These are phyloP conservation scores for Aspergillus spinulosporus DNA, from an alignment of 2,329 filamentous ascomycete species.

Conservation along the genomic window DNA sequence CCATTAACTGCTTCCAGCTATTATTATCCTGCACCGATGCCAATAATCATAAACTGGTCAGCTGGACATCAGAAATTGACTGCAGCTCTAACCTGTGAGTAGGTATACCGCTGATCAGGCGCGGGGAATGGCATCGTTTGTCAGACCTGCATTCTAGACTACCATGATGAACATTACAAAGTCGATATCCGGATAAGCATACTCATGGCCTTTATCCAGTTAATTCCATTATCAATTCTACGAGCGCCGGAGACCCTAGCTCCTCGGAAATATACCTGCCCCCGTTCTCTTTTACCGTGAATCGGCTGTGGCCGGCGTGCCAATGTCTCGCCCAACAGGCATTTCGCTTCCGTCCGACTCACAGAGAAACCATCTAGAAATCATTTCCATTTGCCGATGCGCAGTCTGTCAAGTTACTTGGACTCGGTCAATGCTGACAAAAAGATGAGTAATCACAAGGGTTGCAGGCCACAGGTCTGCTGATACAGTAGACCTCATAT, in stretches of 20 bases:
- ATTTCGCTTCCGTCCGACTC: not conserved
- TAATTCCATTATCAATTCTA: constrained; percentile 13
- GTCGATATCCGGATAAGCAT: not conserved
- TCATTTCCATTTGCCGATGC: not conserved
- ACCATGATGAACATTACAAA: not conserved
- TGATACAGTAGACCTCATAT: no score
- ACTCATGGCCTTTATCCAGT: not conserved
- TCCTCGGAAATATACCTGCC: constrained; percentile 13
- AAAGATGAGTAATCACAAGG: constrained; percentile 2
- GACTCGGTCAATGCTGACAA: constrained; percentile 1
- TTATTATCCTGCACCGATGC: not conserved
- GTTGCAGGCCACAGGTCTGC: not conserved
- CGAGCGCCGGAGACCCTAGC: not conserved
- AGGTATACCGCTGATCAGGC: not conserved
- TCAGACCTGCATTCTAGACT: constrained; percentile 17
- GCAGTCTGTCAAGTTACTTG: constrained; percentile 1
- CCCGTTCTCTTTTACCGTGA: not conserved
- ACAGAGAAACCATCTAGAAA: not conserved
- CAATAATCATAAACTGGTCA: constrained; percentile 7
- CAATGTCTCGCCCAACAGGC: not conserved
- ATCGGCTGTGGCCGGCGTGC: not conserved
- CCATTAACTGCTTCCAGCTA: not conserved
- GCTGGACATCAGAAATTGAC: constrained; percentile 9
- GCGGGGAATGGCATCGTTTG: constrained; percentile 5
- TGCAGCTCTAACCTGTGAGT: not conserved